These are phyloP conservation scores for Aspergillus piperis DNA, from an alignment of 2,329 filamentous ascomycete genomes.

Conservation along the genomic window DNA sequence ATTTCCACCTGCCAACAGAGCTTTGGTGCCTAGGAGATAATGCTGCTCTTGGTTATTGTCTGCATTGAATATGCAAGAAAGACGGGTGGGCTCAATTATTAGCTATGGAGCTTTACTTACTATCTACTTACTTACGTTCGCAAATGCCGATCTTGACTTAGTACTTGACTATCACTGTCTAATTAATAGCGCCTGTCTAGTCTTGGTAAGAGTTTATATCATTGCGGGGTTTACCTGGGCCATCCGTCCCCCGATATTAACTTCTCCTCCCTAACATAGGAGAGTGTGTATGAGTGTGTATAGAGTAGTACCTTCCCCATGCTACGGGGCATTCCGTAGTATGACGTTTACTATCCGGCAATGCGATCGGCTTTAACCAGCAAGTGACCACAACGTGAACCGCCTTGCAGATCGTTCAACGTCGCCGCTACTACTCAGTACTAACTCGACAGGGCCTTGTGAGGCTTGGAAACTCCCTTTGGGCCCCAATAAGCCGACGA, in stretches of 20 bases:
- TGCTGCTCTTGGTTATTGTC: neutral
- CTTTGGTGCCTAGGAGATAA: slow-evolving; percentile 1
- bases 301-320: neutral
- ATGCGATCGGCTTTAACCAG: neutral
- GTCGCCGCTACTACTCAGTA: neutral
- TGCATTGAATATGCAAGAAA: slow-evolving; percentile 6
- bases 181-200: neutral
- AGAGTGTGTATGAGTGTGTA: neutral
- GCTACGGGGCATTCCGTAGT: neutral
- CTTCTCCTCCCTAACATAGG: neutral
- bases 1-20: slow-evolving; percentile 4
- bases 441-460: slow-evolving; percentile 8
- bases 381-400: slow-evolving; percentile 11
- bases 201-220: neutral
- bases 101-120: slow-evolving; percentile 1
- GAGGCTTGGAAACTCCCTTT: slow-evolving; percentile 16
- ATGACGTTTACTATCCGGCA: neutral
- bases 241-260: neutral
- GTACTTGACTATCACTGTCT: neutral
- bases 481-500: slow-evolving; percentile 10
- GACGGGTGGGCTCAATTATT: slow-evolving; percentile 3
- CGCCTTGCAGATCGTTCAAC: slow-evolving; percentile 16
- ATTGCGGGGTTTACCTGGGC: slow-evolving; percentile 2
- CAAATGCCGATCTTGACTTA: slow-evolving; percentile 1
- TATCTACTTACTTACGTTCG: neutral